Base-by-base conservation (phyloP, 2,329 filamentous ascomycete species). In the Colletotrichum sp. region DNA sequence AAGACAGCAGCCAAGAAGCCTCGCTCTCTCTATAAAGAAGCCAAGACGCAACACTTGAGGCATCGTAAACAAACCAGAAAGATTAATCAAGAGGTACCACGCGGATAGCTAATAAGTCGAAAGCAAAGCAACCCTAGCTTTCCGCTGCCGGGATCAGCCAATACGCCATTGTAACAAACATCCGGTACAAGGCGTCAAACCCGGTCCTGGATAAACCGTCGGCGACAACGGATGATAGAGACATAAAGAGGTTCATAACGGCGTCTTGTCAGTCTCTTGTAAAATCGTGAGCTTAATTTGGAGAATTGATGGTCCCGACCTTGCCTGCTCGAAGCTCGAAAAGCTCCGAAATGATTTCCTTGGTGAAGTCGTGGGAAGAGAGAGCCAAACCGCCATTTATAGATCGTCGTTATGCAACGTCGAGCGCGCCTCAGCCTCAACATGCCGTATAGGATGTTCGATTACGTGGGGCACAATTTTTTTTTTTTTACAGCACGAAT, bases 221-320 rank as follows among this genome's bases (percentile, higher is more conserved):
- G 9, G 39, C 39, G 9, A 48, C 18, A n/a, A 48, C 43, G 43
- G n/a, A 52, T 6, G n/a, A 52, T n/a, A 52, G 43, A 21, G n/a
- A 52, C 1, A 48, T 21, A 10, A 13, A 43, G 18, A n/a, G 3
- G 0, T 3, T 7, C 30, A 1, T 18, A 43, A n/a, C 39, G 8
- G 30, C 30, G 30, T 28, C 28, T 28, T 28, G 28, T 28, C 28
- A 28, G n/a, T 52, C 43, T 52, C 43, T 52, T 21, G 43, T 52
- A 52, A 4, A 1, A 7, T 1, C 3, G 43, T 2, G 10, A 52
- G 43, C n/a, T 52, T 52, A 3, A 0, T 2, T 52, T 0, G 43
- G 7, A 13, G 1, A 21, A 21, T 7, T 48, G 43, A 13, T 48
- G 10, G 18, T 1, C n/a, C 10, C 12, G 18, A 21, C 3, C n/a